Evolutionary conservation across 2,329 filamentous ascomycete species (phyloP), one percentile per base, ranked within the genome.

Genomic region (Colletotrichum sp.): DNA sequence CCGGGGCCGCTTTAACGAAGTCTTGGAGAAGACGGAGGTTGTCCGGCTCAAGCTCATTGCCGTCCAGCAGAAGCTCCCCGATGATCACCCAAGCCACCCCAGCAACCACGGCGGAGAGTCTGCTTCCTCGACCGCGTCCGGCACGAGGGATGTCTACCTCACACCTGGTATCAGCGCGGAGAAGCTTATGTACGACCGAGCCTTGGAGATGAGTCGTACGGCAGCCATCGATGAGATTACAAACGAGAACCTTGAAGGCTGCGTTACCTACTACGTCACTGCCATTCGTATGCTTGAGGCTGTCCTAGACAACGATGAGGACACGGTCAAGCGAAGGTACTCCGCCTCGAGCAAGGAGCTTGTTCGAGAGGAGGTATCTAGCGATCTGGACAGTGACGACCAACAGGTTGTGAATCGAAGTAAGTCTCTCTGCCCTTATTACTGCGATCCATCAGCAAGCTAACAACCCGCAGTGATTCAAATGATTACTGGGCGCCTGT

Each of bases 131-230:
- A 89, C 90, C 16, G 90, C 90, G n/a, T 90, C 92, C 5, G 93
- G 93, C 18, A 90, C 92, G 3, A 95, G 97, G 76, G 94, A 95
- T 68, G 95, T 98, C 30, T 91, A 94, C 64, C 90, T 99, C 30
- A 98, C 95, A 16, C 92, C 95, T 3, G 97, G 96, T 2, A 93
- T 98, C 72, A 98, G 96, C 26, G 97, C 97, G 0, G 97, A 99
- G 86, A 98, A 96, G 85, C 88, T 99, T 61, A 98, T 99, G 96
- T 99, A 98, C 82, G 97, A 99, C 80, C 94, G 97, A 63, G 97
- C 97, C 1, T 88, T 99, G 26, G 97, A 99, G 83, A 99, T 99
- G 97, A 98, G 96, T 83, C 93, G 96, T 68, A 93, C 95, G 6
- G 96, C 97, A 9, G 97, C 97, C 9, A 97, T 99, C 82, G 98